Conservation (phyloP, 345 rosid species). For the Salix caprea region DNA sequence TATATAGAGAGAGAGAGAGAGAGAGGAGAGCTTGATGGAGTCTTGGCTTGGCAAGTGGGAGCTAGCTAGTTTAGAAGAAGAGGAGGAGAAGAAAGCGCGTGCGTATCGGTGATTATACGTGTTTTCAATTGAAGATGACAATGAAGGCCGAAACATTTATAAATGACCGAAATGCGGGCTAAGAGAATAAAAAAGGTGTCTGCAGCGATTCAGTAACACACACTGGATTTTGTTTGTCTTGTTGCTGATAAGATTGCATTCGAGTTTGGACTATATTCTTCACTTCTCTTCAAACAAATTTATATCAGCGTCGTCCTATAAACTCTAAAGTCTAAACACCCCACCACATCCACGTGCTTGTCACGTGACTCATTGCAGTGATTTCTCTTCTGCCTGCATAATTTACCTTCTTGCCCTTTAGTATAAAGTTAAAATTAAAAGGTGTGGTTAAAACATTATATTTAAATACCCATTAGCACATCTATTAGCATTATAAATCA, state of each 20-base stretch:
- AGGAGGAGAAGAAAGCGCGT: constrained; percentile 34
- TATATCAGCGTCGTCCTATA: constrained; percentile 28
- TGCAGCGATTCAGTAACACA: not conserved
- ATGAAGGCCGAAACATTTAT: not conserved
- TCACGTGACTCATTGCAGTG: constrained; percentile 19
- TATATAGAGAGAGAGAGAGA: not conserved
- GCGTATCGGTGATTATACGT: not conserved
- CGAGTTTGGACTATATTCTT: constrained; percentile 5
- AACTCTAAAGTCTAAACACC: not conserved
- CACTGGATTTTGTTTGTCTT: constrained; percentile 12
- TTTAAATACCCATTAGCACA: no score
- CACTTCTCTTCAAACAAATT: not conserved
- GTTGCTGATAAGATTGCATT: not conserved
- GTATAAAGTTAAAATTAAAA: no score
- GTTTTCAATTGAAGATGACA: not conserved
- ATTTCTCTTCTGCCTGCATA: not conserved
- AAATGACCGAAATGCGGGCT: not conserved
- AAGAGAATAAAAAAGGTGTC: not conserved
- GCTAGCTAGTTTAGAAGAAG: constrained; percentile 16
- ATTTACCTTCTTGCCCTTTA: not conserved
- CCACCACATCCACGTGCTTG: constrained; percentile 9
- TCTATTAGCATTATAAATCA: no score
- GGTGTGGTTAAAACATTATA: no score
- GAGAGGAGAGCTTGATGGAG: not conserved
- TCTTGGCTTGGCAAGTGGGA: constrained; percentile 1